A percentile compares a stretch with the other conserved stretches of the same genome.
phyloP scores from a whole-genome alignment of 2,329 filamentous ascomycete genomes.

The Ceratocystis harringtonii region DNA sequence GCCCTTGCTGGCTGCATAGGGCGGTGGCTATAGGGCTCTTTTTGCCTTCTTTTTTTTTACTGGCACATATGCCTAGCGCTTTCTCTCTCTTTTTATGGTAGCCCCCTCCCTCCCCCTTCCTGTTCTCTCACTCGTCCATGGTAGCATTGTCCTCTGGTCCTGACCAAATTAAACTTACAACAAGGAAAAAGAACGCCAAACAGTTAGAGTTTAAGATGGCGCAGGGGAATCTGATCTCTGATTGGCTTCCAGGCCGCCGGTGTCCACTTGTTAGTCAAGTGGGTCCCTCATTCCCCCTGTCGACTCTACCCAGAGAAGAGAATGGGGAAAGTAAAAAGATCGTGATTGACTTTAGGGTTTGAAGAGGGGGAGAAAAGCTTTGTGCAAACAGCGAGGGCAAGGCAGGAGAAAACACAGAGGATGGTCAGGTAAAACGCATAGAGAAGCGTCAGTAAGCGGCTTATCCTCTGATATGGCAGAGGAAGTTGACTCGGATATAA shows the following conservation, averaged over 20 bases:
- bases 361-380: not conserved
- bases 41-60: too few relatives aligned
- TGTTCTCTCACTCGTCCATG: not conserved
- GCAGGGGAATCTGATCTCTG: not conserved
- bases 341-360: not conserved
- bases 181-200: not conserved
- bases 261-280: not conserved
- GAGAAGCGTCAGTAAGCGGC: not conserved
- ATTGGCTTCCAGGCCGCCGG: not conserved
- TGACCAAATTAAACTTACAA: constrained; percentile 4
- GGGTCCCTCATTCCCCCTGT: not conserved
- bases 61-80: not conserved
- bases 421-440: not conserved
- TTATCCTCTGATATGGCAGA: not conserved
- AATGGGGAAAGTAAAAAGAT: not conserved
- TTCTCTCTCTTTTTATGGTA: not conserved
- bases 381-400: not conserved
- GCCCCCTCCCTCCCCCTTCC: not conserved
- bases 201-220: constrained; percentile 5
- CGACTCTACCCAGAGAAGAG: not conserved
- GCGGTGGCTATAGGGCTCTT: not conserved
- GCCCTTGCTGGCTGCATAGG: not conserved
- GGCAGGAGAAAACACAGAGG: not conserved
- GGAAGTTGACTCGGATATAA: not conserved
- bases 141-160: not conserved